Evolutionary conservation across 306 rosid species (phyloP), one percentile per base, ranked within the genome.

Genomic region (Castanea crenata): DNA sequence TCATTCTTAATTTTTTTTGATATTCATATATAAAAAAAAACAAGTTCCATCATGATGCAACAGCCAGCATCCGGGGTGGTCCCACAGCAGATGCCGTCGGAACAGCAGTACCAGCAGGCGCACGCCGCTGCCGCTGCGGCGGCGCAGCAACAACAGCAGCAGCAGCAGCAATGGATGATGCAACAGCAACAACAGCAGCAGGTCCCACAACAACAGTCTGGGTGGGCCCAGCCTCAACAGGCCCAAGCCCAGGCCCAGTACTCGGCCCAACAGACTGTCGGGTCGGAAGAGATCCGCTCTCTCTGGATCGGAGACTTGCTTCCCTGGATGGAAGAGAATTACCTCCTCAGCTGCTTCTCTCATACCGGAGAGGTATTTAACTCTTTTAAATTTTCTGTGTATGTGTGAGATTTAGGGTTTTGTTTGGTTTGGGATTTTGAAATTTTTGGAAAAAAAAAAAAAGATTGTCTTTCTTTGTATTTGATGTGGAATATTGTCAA

Each of bases 281-380:
- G 78, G 23, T 55, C 84, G 5, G 85, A 80, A 6, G 94, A 90
- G 88, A 80, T 90, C 78, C 91, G 86, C 34, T 88, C 94, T 12
- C 91, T 90, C 59, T 90, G 94, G 94, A 88, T 90, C 83, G 94
- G 94, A 1, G 91, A 90, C 86, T 75, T 90, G 82, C 89, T 80
- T 52, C 88, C 59, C 68, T 90, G 94, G 94, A 90, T 90, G 94
- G 94, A 90, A 27, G 94, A 90, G 79, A 83, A 21, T 69, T 90
- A 90, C 59, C 14, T 90, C 25, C 56, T 78, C 63, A 79, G 15
- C 79, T 86, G 88, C 76, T 90, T 90, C 20, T 81, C 84, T 78
- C 85, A 78, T 20, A 73, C 86, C 2, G 89, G 91, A 74, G 91
- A 90, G 93, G 93, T 90, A 78, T 41, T 7, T 41, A 41, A 8